These are phyloP conservation scores for Ustilago curta DNA, from an alignment of 1,284 basidiomycete genomes.

Conservation along the genomic window DNA sequence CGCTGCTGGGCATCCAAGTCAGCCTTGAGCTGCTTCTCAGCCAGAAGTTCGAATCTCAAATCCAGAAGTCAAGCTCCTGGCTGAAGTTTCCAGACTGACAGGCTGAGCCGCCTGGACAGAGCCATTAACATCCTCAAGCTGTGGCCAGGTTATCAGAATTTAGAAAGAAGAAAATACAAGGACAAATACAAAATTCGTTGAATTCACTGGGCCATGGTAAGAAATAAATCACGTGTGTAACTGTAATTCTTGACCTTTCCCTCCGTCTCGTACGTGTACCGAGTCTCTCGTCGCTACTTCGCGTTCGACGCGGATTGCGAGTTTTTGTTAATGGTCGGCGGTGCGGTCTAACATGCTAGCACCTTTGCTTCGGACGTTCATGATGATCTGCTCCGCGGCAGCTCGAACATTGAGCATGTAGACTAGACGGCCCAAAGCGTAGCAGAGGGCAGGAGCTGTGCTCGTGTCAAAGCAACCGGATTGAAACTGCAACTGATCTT, in stretches of 20 bases:
- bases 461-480: not conserved
- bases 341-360: not conserved
- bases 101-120: too few relatives aligned
- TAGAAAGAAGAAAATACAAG: not conserved
- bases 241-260: not conserved
- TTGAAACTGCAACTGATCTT: not conserved
- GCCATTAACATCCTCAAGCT: too few relatives aligned
- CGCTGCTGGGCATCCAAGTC: not conserved
- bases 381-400: not conserved
- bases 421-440: not conserved
- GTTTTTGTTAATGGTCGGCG: too few relatives aligned
- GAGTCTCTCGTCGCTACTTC: not conserved
- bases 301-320: not conserved
- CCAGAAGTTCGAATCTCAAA: too few relatives aligned
- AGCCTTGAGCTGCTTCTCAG: too few relatives aligned
- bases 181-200: not conserved
- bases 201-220: too few relatives aligned
- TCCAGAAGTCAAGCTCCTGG: too few relatives aligned
- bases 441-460: not conserved
- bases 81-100: too few relatives aligned
- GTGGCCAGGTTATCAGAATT: too few relatives aligned
- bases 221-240: constrained; percentile 24
- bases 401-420: not conserved
- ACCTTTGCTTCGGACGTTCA: not conserved
- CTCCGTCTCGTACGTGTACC: not conserved